phyloP scores from a whole-genome alignment of 495 filamentous ascomycete species.

The Physcia stellaris region DNA sequence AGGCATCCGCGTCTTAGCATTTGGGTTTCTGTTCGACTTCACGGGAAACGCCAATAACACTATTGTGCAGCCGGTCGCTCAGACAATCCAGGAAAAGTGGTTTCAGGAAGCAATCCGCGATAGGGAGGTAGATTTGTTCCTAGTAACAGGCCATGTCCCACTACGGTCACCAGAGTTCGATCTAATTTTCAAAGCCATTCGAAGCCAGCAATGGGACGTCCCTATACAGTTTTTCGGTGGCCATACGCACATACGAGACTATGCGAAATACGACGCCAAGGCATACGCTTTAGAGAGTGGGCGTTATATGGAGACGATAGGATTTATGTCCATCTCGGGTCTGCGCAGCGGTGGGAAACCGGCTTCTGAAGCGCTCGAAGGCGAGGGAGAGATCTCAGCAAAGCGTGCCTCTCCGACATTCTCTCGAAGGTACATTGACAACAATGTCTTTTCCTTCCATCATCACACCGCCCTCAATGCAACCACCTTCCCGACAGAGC shows the following conservation, averaged over 20 bases:
- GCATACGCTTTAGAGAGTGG: conserved; percentile 77
- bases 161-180: conserved; percentile 66
- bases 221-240: conserved; percentile 93
- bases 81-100: conserved; percentile 74
- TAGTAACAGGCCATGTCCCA: conserved; percentile 79
- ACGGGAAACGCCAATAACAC: conserved; percentile 81
- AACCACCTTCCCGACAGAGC: conserved; percentile 61
- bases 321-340: conserved; percentile 80
- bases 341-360: conserved; percentile 27
- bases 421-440: conserved; percentile 80
- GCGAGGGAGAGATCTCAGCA: conserved; percentile 17
- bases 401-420: conserved; percentile 34
- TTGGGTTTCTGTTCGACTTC: conserved; percentile 94
- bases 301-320: conserved; percentile 97
- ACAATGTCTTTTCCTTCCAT: conserved; percentile 75
- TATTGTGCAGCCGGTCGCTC: conserved; percentile 59
- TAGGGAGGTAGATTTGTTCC: conserved; percentile 67
- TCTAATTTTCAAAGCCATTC: conserved; percentile 63
- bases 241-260: conserved; percentile 83
- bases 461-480: conserved; percentile 64
- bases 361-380: conserved; percentile 15
- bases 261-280: conserved; percentile 62
- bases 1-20: conserved; percentile 67
- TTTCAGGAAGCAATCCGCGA: conserved; percentile 78
- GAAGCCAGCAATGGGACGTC: conserved; percentile 58